Conservation (phyloP, 257 asterid genomes). For the Rehmannia glutinosa region DNA sequence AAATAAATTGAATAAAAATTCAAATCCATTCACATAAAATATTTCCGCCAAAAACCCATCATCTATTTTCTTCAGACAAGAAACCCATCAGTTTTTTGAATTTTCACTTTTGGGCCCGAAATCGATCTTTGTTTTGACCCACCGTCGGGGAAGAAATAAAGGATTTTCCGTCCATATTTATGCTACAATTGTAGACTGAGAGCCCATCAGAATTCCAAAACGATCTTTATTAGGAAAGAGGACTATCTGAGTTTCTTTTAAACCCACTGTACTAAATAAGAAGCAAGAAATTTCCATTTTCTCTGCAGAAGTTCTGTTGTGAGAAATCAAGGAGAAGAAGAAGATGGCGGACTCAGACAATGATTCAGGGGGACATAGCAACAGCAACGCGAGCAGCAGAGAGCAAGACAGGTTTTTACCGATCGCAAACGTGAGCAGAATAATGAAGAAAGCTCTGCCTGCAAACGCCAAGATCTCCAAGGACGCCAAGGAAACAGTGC, state of each 20-base stretch:
- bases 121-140: neutral
- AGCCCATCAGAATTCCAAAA: neutral
- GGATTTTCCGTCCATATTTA: neutral
- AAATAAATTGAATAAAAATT: neutral
- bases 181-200: neutral
- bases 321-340: neutral
- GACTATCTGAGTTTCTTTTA: neutral
- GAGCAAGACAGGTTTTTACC: neutral
- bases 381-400: neutral
- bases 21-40: neutral
- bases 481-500: neutral
- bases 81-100: neutral
- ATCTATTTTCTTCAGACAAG: neutral
- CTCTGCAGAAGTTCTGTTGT: neutral
- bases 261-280: neutral
- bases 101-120: neutral
- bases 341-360: neutral
- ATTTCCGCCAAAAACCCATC: conserved; percentile 23
- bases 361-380: neutral
- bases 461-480: neutral
- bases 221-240: neutral
- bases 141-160: neutral
- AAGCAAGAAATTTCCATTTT: neutral
- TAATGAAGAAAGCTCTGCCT: neutral
- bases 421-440: neutral